Evolutionary conservation across 129 eudicot species (phyloP), one percentile per base, ranked within the genome.

Genomic region (Artemisia argyi): DNA sequence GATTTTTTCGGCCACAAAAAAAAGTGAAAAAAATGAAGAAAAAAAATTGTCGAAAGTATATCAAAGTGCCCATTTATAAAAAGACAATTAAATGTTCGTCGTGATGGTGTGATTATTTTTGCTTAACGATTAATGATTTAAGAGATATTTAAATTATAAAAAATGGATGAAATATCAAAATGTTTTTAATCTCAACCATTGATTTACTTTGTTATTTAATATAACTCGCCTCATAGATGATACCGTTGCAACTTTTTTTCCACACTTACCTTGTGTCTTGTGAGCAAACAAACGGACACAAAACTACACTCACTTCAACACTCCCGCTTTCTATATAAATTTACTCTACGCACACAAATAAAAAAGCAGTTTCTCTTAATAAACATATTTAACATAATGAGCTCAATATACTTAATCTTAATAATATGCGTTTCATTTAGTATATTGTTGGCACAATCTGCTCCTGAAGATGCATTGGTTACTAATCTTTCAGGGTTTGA

Each of bases 401-500:
- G 52, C 20, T 71, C 75, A 20, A 44, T 65, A 30, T 19, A 51
- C 58, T 8, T 65, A 51, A 46, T 61, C 2, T 57, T 84, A 17
- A 8, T 74, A 12, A 47, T 76, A 42, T 46, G 9, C 61, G 44
- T 76, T 50, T 74, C 65, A 46, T 44, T 75, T 10, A 59, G 30
- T 69, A 48, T 84, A 69, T 57, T 72, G 48, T 49, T 82, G 15
- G 77, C 71, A 30, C 85, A 72, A 73, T 87, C 91, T 30, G 95
- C 88, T 11, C 97, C 92, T 61, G 85, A 88, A 53, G 61, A 16
- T 48, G 84, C 88, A 2, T 39, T 81, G 16, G 69, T 91, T 28
- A 75, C 90, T 8, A 71, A 80, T 12, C 16, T 91, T 69, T 96
- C 97, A 69, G 97, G 97, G 17, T 91, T 88, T 65, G 62, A 73